These are phyloP conservation scores for Ceratocystis colombiana DNA, from an alignment of 2,329 filamentous ascomycete species.

Conservation along the genomic window DNA sequence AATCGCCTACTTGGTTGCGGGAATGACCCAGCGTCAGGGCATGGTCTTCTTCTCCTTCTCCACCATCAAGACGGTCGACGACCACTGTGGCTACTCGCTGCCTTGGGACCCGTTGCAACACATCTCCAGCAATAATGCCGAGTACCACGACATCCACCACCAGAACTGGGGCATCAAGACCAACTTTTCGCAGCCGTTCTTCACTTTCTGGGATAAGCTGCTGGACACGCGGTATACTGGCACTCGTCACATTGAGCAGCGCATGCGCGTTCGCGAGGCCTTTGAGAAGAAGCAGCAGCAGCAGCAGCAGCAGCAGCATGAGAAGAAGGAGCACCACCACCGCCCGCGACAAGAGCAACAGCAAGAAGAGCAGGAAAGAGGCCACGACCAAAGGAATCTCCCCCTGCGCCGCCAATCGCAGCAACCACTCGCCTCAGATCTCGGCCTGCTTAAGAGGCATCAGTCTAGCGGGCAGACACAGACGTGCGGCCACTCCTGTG, in stretches of 20 bases:
- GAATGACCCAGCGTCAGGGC: constrained; percentile 75
- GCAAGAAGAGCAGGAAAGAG: neutral
- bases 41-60: constrained; percentile 84
- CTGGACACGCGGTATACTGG: constrained; percentile 77
- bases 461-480: neutral
- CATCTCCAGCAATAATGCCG: constrained; percentile 87
- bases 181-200: constrained; percentile 84
- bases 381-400: constrained; percentile 7
- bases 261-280: constrained; percentile 18
- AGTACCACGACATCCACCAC: constrained; percentile 96
- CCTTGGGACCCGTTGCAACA: constrained; percentile 91
- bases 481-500: neutral
- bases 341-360: neutral
- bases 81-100: constrained; percentile 93
- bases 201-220: constrained; percentile 85
- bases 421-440: neutral
- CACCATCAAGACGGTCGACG: constrained; percentile 92
- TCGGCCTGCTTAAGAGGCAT: neutral
- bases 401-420: neutral
- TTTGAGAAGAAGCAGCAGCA: constrained; percentile 15
- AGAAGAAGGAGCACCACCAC: constrained; percentile 6
- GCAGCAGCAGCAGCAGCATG: neutral
- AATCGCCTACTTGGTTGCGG: constrained; percentile 67
- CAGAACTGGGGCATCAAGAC: constrained; percentile 99
- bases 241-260: constrained; percentile 35